Evolutionary conservation across 306 rosid genomes (phyloP).

Genomic region (Prunus mira): DNA sequence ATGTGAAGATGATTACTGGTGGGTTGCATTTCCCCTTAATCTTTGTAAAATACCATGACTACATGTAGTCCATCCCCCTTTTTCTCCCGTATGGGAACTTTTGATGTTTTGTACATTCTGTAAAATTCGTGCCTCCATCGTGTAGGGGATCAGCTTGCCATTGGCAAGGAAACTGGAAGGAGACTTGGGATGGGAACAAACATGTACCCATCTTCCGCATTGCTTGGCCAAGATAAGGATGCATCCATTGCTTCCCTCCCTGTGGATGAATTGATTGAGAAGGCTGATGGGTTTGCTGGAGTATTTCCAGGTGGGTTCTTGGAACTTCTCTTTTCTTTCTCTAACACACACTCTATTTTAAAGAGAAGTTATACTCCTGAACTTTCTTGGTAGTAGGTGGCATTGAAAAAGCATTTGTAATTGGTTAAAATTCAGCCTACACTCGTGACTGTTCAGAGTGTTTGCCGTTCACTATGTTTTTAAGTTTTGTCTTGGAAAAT

Average conservation of each 20-base stretch:
- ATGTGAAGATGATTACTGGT: constrained; percentile 99
- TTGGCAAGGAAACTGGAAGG: constrained; percentile 96
- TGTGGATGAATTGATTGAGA: constrained; percentile 96
- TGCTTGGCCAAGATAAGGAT: constrained; percentile 90
- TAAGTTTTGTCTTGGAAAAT: neutral
- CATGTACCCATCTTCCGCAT: constrained; percentile 96
- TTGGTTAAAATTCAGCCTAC: neutral
- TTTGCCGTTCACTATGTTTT: no score
- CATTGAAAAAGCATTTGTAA: neutral
- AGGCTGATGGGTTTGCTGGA: constrained; percentile 99
- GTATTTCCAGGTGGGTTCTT: constrained; percentile 83
- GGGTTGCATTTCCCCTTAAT: constrained; percentile 18
- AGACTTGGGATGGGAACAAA: constrained; percentile 99
- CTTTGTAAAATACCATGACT: neutral
- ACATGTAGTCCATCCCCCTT: neutral
- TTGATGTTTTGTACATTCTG: constrained; percentile 11
- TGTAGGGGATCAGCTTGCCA: constrained; percentile 96
- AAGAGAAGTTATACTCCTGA: neutral
- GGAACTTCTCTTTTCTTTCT: neutral
- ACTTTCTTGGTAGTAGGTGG: neutral
- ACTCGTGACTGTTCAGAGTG: neutral
- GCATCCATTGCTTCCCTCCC: constrained; percentile 69
- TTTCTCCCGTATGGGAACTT: neutral
- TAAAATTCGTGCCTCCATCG: constrained; percentile 6
- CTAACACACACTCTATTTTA: neutral